phyloP scores from a whole-genome alignment of 257 asterid species.

The Gentiana dahurica region DNA sequence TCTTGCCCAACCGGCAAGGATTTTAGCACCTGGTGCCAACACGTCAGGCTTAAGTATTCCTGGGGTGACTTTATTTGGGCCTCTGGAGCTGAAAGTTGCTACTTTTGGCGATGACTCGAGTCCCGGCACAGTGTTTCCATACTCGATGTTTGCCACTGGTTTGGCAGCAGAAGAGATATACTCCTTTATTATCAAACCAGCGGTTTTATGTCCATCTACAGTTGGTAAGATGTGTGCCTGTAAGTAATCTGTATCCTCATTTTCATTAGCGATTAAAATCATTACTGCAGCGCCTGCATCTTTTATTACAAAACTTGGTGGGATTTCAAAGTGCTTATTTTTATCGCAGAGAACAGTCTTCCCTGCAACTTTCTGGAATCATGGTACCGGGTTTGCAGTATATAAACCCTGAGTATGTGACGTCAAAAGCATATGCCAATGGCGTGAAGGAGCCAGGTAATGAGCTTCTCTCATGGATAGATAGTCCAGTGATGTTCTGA shows the following conservation, averaged over 20 bases:
- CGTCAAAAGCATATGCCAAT: conserved; percentile 8
- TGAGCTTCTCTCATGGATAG: conserved; percentile 8
- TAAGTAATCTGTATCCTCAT: conserved; percentile 4
- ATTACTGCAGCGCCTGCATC: conserved; percentile 7
- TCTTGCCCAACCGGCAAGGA: conserved; percentile 11
- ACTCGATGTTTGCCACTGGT: conserved; percentile 5
- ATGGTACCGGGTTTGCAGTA: not conserved
- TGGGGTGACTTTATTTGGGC: conserved; percentile 11
- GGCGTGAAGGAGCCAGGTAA: conserved; percentile 8
- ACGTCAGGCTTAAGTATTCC: conserved; percentile 13
- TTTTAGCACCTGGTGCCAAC: conserved; percentile 9
- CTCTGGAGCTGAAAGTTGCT: conserved; percentile 12
- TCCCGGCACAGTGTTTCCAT: conserved; percentile 9
- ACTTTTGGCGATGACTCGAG: conserved; percentile 14
- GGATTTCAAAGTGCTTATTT: not conserved
- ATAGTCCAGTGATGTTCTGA: conserved; percentile 1
- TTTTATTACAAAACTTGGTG: conserved; percentile 1
- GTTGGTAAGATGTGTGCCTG: not conserved
- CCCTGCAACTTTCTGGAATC: conserved; percentile 3
- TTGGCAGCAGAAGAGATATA: not conserved
- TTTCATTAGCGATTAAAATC: conserved; percentile 5
- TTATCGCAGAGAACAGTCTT: conserved; percentile 11
- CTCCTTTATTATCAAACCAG: conserved; percentile 3
- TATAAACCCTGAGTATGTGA: conserved; percentile 6
- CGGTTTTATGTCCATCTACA: conserved; percentile 3